These are phyloP conservation scores for Goniomonas avonlea DNA, from an alignment of 78 protist genomes.

Conservation along the genomic window DNA sequence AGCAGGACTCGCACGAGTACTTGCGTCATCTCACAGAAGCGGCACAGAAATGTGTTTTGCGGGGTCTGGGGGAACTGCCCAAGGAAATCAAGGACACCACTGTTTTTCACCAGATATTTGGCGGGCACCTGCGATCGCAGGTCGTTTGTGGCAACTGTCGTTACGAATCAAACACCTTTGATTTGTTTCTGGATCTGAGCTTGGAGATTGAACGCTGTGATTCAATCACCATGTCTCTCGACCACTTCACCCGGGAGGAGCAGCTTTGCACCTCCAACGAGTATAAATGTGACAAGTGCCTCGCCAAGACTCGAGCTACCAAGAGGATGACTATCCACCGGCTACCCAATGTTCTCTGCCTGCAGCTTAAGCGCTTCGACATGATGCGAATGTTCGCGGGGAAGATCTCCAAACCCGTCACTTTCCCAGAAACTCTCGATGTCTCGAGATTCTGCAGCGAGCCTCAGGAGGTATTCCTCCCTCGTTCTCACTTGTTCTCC, in stretches of 20 bases:
- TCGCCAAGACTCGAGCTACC: conserved; percentile 3
- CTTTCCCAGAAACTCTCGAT: too few species aligned
- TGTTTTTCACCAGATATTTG: conserved; percentile 55
- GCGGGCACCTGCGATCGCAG: conserved; percentile 67
- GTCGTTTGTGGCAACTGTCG: conserved; percentile 59
- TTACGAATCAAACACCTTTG: conserved; percentile 69
- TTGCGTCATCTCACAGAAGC: background rate
- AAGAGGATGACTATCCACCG: conserved; percentile 21
- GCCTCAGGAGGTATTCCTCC: too few species aligned
- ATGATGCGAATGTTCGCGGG: background rate
- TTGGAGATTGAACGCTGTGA: conserved; percentile 38
- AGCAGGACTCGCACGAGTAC: conserved; percentile 66
- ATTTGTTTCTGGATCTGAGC: conserved; percentile 71
- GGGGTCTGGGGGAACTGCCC: background rate
- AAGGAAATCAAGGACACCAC: conserved; percentile 38
- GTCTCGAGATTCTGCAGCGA: too few species aligned
- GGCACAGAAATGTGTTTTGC: background rate
- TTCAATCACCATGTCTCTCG: background rate
- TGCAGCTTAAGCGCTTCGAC: conserved; percentile 66
- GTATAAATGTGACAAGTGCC: conserved; percentile 50
- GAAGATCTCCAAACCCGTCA: conserved; percentile 28
- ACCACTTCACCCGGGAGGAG: background rate
- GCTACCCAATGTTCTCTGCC: conserved; percentile 45
- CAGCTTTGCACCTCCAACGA: background rate
- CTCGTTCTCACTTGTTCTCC: too few species aligned